Percentiles rank a stretch among this genome's conserved stretches.
Conservation (phyloP, 2,329 filamentous ascomycete species). For the Trichoderma cornu-damae region DNA sequence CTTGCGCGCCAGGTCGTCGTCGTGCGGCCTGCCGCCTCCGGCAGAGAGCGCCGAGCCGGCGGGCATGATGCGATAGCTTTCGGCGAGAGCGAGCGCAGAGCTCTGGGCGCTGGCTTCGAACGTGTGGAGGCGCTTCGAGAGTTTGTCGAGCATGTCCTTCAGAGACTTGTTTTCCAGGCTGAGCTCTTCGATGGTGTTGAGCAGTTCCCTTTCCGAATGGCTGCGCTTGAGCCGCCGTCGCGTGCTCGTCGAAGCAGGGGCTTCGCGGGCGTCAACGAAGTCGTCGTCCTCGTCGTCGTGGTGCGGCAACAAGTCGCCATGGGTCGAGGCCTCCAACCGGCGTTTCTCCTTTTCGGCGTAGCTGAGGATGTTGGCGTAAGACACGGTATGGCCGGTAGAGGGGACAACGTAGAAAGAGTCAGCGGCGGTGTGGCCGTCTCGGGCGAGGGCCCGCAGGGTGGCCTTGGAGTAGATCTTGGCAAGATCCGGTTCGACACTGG, state of each 20-base stretch:
- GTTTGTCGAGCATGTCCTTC: conserved; percentile 77
- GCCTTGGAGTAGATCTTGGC: conserved; percentile 80
- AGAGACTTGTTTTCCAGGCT: conserved; percentile 82
- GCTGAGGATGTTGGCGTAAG: conserved; percentile 83
- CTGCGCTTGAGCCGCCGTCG: conserved; percentile 39
- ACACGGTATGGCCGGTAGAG: conserved; percentile 82
- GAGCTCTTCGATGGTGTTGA: conserved; percentile 79
- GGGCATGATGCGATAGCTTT: conserved; percentile 65
- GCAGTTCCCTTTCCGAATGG: conserved; percentile 41
- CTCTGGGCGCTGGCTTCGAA: conserved; percentile 92
- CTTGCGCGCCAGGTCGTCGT: conserved; percentile 38
- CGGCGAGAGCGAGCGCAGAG: conserved; percentile 77
- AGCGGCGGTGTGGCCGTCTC: conserved; percentile 58
- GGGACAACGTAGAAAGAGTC: conserved; percentile 95
- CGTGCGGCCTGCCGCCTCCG: conserved; percentile 28
- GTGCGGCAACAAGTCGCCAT: conserved; percentile 40
- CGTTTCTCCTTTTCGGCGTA: conserved; percentile 63
- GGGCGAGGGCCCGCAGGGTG: conserved; percentile 71
- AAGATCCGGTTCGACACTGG: conserved; percentile 62
- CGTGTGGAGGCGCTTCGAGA: conserved; percentile 80
- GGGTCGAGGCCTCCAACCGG: conserved; percentile 49
- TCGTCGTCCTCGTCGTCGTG: conserved; percentile 65
- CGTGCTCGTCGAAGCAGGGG: conserved; percentile 42
- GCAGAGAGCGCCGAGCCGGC: conserved; percentile 48
- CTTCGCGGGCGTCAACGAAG: conserved; percentile 83